Evolutionary conservation across 2,329 filamentous ascomycete species (phyloP).

Genomic region (Metarhizium brunneum): DNA sequence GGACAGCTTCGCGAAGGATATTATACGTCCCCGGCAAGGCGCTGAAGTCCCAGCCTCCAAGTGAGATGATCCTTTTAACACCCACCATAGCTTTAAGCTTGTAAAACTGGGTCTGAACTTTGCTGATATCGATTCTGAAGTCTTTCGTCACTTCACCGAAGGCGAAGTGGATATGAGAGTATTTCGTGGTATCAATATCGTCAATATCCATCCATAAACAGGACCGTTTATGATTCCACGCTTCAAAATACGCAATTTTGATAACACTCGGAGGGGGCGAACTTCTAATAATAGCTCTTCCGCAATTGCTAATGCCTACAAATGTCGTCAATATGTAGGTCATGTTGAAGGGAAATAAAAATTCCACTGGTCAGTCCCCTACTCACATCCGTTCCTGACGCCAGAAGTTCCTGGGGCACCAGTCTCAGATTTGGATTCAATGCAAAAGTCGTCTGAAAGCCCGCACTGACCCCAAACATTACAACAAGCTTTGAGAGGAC

Average conservation of each 20-base stretch:
- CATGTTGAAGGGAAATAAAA: too few species aligned
- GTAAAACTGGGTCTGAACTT: constrained; percentile 10
- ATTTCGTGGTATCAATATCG: constrained; percentile 9
- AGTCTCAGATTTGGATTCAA: constrained; percentile 11
- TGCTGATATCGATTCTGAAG: constrained; percentile 9
- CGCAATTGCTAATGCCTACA: constrained; percentile 18
- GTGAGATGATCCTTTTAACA: constrained; percentile 17
- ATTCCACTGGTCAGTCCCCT: too few species aligned
- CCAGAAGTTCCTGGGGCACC: constrained; percentile 27
- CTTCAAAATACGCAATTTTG: constrained; percentile 13
- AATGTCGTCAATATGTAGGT: too few species aligned
- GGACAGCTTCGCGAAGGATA: constrained; percentile 12
- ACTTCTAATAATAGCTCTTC: constrained; percentile 13
- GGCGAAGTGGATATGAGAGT: constrained; percentile 26
- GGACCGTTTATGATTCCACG: not conserved
- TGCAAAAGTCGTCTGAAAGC: constrained; percentile 29
- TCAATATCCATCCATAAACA: constrained; percentile 1
- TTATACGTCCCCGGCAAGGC: constrained; percentile 7
- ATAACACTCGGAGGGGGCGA: not conserved
- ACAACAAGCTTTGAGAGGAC: constrained; percentile 19
- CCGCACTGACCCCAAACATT: constrained; percentile 33
- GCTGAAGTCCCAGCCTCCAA: constrained; percentile 20
- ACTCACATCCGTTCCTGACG: constrained; percentile 13
- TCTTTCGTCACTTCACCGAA: constrained; percentile 21
- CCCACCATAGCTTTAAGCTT: constrained; percentile 9